Evolutionary conservation across 306 rosid genomes (phyloP).

Genomic region (Oxytropis ochrocephala): DNA sequence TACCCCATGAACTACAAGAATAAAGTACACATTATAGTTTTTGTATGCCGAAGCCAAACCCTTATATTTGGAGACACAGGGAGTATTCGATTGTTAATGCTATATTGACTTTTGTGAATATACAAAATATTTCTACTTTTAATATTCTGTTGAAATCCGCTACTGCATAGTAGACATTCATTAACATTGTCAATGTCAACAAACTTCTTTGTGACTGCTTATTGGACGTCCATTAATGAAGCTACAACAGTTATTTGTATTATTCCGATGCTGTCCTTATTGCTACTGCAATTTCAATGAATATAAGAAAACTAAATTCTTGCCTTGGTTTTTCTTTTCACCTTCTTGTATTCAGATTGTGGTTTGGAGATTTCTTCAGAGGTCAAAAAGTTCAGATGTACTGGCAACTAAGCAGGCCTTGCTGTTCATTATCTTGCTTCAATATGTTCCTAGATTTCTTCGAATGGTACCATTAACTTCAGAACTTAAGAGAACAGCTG

Average conservation of each 20-base stretch:
- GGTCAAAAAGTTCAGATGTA: conserved; percentile 78
- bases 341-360: conserved; percentile 57
- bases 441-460: conserved; percentile 77
- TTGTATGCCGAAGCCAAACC: not conserved
- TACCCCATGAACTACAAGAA: not conserved
- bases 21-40: not conserved
- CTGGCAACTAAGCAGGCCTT: conserved; percentile 79
- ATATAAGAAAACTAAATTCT: conserved; percentile 1
- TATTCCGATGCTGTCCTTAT: not conserved
- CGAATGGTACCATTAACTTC: conserved; percentile 81
- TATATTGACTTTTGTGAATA: not conserved
- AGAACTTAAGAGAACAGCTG: conserved; percentile 94
- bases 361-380: conserved; percentile 86
- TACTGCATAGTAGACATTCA: not conserved
- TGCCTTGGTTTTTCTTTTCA: not conserved
- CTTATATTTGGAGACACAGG: not conserved
- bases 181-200: conserved; percentile 1
- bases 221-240: not conserved
- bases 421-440: conserved; percentile 79
- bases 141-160: conserved; percentile 9
- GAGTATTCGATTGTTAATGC: not conserved
- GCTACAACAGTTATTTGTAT: conserved; percentile 5
- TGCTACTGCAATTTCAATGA: conserved; percentile 7
- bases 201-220: not conserved
- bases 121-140: not conserved